Conservation (phyloP, 352 stramenopile species). For the Thalassiosira ordinaria region DNA sequence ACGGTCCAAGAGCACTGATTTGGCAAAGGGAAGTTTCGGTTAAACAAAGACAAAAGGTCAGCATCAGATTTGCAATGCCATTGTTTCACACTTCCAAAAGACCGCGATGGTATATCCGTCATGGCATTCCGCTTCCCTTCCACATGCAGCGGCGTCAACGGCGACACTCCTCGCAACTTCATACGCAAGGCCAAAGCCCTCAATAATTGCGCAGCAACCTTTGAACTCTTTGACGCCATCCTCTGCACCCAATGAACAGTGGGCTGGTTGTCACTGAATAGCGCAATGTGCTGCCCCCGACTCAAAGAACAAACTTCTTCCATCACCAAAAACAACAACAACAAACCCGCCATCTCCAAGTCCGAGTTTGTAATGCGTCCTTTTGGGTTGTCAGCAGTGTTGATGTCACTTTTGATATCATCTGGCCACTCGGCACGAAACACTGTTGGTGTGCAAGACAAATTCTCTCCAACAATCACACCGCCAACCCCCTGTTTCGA, state of each 20-base stretch:
- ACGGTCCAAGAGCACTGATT: slow-evolving; percentile 30
- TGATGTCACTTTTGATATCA: slow-evolving; percentile 10
- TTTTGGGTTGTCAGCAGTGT: not conserved
- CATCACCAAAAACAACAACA: slow-evolving; percentile 16
- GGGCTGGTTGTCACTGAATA: slow-evolving; percentile 37
- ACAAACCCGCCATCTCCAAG: slow-evolving; percentile 21
- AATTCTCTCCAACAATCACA: slow-evolving; percentile 3
- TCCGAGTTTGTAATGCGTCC: slow-evolving; percentile 41
- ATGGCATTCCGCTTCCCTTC: slow-evolving; percentile 17
- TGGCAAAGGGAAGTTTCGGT: slow-evolving; percentile 26
- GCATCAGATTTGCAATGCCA: slow-evolving; percentile 24
- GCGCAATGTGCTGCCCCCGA: not conserved
- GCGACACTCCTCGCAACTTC: slow-evolving; percentile 5
- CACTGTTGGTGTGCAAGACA: slow-evolving; percentile 10
- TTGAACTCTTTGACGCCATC: slow-evolving; percentile 3
- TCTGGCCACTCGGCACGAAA: slow-evolving; percentile 21
- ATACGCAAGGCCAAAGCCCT: slow-evolving; percentile 12
- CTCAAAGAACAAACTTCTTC: not conserved
- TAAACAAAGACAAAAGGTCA: slow-evolving; percentile 27
- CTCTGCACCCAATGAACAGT: slow-evolving; percentile 25
- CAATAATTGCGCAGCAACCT: slow-evolving; percentile 10
- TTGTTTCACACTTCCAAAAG: slow-evolving; percentile 23
- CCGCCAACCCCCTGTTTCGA: slow-evolving; percentile 2
- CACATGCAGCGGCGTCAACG: slow-evolving; percentile 37
- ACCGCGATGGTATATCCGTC: slow-evolving; percentile 31